Evolutionary conservation across 208 protist genomes (phyloP).

Genomic region (Wallacemonas sp.): DNA sequence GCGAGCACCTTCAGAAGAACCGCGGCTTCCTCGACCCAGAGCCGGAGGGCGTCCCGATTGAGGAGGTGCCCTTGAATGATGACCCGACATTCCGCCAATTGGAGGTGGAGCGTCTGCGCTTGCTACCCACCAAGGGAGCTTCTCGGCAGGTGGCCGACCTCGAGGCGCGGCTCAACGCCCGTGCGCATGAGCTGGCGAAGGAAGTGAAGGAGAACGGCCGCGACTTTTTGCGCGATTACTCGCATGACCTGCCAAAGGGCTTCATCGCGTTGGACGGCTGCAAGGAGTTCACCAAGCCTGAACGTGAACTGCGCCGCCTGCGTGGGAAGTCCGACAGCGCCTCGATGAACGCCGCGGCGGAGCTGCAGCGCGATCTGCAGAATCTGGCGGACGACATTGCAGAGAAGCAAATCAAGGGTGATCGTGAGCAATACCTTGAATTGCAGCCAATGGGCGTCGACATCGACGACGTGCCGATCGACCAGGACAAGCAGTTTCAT

Average conservation of each 20-base stretch:
- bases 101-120: constrained; percentile 39
- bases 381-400: constrained; percentile 41
- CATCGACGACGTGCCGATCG: constrained; percentile 54
- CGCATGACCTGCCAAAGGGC: constrained; percentile 48
- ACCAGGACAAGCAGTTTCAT: constrained; percentile 46
- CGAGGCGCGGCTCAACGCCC: constrained; percentile 57
- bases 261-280: constrained; percentile 48
- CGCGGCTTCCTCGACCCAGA: constrained; percentile 68
- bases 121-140: constrained; percentile 32
- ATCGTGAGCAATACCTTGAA: constrained; percentile 57
- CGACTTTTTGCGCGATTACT: constrained; percentile 47
- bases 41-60: constrained; percentile 64
- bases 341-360: constrained; percentile 1
- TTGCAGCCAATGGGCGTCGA: constrained; percentile 53
- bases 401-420: constrained; percentile 44
- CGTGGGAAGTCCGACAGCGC: constrained; percentile 21
- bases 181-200: constrained; percentile 56
- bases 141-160: constrained; percentile 33
- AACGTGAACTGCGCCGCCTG: constrained; percentile 45
- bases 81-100: constrained; percentile 46
- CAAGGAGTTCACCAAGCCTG: constrained; percentile 40
- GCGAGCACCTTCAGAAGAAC: constrained; percentile 45
- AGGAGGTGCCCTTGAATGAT: constrained; percentile 53
- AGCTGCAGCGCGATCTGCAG: constrained; percentile 38
- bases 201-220: constrained; percentile 45